Conservation (phyloP, 176 grass and related monocot genomes). For the Oryza coarctata region DNA sequence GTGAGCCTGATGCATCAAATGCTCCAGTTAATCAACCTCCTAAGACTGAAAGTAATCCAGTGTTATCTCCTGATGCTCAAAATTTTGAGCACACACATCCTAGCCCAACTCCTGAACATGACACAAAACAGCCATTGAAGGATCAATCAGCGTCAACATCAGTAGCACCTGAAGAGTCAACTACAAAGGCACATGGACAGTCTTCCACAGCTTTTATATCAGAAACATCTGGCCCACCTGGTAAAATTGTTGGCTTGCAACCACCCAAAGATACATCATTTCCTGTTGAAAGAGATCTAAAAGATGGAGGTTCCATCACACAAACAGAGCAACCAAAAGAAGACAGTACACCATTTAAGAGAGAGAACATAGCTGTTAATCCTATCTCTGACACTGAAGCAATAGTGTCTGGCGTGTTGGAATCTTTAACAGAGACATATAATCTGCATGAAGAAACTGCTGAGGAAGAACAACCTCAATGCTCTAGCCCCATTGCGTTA, state of each 20-base stretch:
- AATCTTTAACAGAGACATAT: constrained; percentile 36
- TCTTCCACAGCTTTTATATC: constrained; percentile 38
- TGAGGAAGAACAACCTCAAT: constrained; percentile 58
- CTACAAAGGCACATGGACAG: constrained; percentile 34
- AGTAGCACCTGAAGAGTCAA: constrained; percentile 45
- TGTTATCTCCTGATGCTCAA: constrained; percentile 29
- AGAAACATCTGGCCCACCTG: constrained; percentile 40
- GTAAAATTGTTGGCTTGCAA: constrained; percentile 41
- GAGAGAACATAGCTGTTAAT: constrained; percentile 21
- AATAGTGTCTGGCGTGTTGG: constrained; percentile 34
- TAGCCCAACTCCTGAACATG: constrained; percentile 49
- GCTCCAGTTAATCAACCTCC: constrained; percentile 11
- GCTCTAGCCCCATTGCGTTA: constrained; percentile 50
- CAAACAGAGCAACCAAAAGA: constrained; percentile 29
- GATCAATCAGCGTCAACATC: constrained; percentile 26
- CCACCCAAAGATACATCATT: constrained; percentile 41
- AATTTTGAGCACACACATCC: constrained; percentile 51
- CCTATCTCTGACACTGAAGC: constrained; percentile 36
- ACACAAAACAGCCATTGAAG: constrained; percentile 33
- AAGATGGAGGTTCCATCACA: constrained; percentile 11
- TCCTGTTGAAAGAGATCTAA: constrained; percentile 41
- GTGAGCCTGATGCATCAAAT: constrained; percentile 25
- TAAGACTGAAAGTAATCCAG: constrained; percentile 12
- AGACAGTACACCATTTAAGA: constrained; percentile 7
- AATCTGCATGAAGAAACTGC: constrained; percentile 36